Evolutionary conservation across 2,329 filamentous ascomycete genomes (phyloP).

Genomic region (Ophiostoma perfectum): DNA sequence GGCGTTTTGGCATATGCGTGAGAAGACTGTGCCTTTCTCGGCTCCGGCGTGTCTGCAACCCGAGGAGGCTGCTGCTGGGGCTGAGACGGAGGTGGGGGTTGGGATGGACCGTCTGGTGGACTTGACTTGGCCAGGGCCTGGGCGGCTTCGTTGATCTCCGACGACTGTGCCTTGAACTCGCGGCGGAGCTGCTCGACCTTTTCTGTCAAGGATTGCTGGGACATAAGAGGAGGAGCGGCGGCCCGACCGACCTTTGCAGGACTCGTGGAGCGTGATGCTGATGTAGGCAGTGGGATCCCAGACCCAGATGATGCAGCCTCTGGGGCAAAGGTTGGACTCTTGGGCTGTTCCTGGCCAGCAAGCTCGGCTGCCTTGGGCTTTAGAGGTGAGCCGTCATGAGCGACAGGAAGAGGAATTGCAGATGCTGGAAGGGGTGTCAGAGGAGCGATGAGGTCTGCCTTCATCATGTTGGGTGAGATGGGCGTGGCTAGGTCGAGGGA

Average conservation of each 20-base stretch:
- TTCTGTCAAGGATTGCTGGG: constrained; percentile 36
- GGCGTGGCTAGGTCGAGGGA: constrained; percentile 46
- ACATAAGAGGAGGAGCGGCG: neutral
- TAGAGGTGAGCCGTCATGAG: neutral
- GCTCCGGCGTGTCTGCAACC: neutral
- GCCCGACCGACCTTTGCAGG: constrained; percentile 15
- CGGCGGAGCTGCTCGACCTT: constrained; percentile 49
- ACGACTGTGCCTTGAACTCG: constrained; percentile 39
- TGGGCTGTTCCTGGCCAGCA: neutral
- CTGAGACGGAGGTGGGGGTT: constrained; percentile 18
- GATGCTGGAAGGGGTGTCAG: neutral
- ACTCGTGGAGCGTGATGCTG: constrained; percentile 5
- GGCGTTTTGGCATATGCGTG: constrained; percentile 6
- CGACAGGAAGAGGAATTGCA: neutral
- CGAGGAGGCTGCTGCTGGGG: neutral
- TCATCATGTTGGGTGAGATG: constrained; percentile 12
- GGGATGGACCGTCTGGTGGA: constrained; percentile 16
- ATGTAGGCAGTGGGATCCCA: neutral
- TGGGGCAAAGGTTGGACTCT: neutral
- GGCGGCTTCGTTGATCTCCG: constrained; percentile 30
- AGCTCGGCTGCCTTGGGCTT: neutral
- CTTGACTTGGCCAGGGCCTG: neutral
- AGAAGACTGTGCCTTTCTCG: neutral
- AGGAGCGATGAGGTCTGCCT: neutral
- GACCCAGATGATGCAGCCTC: neutral